Evolutionary conservation across 1,284 basidiomycete species (phyloP), one percentile per base, ranked within the genome.

Genomic region (Ustilago shanxiensis): DNA sequence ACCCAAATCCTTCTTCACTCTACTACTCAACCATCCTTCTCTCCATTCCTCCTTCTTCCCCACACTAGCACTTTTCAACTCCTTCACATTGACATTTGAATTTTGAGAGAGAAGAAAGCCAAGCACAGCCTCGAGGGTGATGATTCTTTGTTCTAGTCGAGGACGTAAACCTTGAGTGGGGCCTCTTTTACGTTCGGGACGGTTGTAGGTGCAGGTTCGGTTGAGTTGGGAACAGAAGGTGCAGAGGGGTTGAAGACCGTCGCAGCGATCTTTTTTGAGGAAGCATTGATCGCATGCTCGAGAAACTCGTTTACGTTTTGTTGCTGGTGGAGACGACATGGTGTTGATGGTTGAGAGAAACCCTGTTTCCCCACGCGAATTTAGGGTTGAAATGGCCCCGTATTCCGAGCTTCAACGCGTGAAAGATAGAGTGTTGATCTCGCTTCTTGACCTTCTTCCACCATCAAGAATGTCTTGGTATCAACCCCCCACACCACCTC

Each of bases 261-360:
- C 76, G 31, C 76, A 78, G 3, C 60, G 58, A 37, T 78, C 76
- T 35, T 78, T 78, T 49, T 75, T 74, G 20, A 44, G 56, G 28
- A 74, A 78, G 24, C 76, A 78, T 56, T 78, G 76, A 29, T 78
- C 76, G 57, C 76, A 78, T 5, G 76, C 76, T 45, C 76, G 63
- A n/a, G 72, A 72, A 31, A 78, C 66, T 0, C 76, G 66, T 60
- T 74, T 78, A 24, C 76, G 57, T 39, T 78, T 78, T 13, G n/a
- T 24, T 9, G 33, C 3, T 35, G 37, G 9, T 18, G 56, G 35
- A 7, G 51, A n/a, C 8, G 51, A 26, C 13, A 14, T 37, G 35
- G 9, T 37, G 35, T 37, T 33, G 37, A 4, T 41, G 1, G 56
- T 33, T 29, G 44, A 47, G 55, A 1, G n/a, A n/a, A n/a, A n/a